Percentiles rank a stretch among this genome's conserved stretches.
Conservation (phyloP, 305 asterid species). For the Fraxinus platypoda region DNA sequence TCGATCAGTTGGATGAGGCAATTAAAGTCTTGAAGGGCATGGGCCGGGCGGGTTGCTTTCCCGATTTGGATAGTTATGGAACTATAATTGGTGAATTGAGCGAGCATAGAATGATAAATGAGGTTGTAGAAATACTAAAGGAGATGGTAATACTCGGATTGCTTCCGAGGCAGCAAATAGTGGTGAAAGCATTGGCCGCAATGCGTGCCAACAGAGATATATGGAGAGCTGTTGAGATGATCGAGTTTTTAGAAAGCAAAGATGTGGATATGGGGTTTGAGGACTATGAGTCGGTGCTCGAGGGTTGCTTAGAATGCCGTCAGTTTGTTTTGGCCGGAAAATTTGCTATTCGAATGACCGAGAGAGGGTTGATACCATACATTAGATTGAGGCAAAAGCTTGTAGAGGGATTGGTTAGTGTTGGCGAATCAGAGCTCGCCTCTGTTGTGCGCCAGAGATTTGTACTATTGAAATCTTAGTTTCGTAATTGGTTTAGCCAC, state of each 20-base stretch:
- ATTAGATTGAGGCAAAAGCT: slow-evolving; percentile 60
- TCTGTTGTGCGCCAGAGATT: slow-evolving; percentile 56
- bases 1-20: slow-evolving; percentile 53
- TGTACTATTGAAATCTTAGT: slow-evolving; percentile 53
- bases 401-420: slow-evolving; percentile 57
- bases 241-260: slow-evolving; percentile 52
- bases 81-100: slow-evolving; percentile 47
- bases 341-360: slow-evolving; percentile 55
- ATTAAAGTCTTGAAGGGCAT: slow-evolving; percentile 52
- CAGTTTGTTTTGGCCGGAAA: slow-evolving; percentile 62
- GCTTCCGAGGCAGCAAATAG: slow-evolving; percentile 59
- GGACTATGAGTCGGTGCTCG: slow-evolving; percentile 59
- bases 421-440: slow-evolving; percentile 64
- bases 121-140: slow-evolving; percentile 41
- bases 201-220: slow-evolving; percentile 61
- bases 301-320: slow-evolving; percentile 60
- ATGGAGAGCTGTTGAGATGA: slow-evolving; percentile 62
- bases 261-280: slow-evolving; percentile 60
- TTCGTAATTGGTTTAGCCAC: not conserved
- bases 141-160: slow-evolving; percentile 63
- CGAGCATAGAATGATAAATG: slow-evolving; percentile 44
- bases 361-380: slow-evolving; percentile 68
- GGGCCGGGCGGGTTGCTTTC: slow-evolving; percentile 55
- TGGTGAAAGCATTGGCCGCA: slow-evolving; percentile 50
- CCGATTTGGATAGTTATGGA: slow-evolving; percentile 70